Evolutionary conservation across 768 basidiomycete species (phyloP), one percentile per base, ranked within the genome.

Genomic region (Hortiboletus flavorubellus): DNA sequence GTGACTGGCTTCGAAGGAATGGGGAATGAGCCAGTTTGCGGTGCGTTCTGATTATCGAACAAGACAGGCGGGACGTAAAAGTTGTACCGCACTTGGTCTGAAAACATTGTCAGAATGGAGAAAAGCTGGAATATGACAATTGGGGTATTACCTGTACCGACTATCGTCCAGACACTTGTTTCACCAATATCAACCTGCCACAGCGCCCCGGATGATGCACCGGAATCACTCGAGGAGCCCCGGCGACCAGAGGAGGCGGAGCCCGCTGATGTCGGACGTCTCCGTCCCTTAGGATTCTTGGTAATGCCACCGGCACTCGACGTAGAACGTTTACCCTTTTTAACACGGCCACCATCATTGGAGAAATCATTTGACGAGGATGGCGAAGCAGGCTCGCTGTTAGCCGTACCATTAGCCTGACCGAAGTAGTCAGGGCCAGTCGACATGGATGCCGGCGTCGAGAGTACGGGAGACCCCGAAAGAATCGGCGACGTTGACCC

Each of bases 171-270:
- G 23, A 93, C 89, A 67, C 91, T 92, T 31, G 91, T 92, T 76
- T 94, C 92, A 58, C 92, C 92, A 54, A 93, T 92, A 69, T 94
- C 92, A 51, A 93, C 87, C 66, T 87, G 87, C 91, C 89, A 93
- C 23, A 90, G 78, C 10, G 88, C 87, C 48, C 88, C 91, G 6
- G 87, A 91, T 43, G 85, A 83, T 49, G 85, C 85, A 35, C 84
- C 81, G 40, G 80, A 68, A 53, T 91, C 89, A 63, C 85, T 84
- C 14, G 80, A 73, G 31, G 83, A 83, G 14, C 86, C 85, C 42
- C 87, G 83, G 34, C 87, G 77, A 46, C 81, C 76, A 40, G 89
- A 87, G 29, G 83, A 79, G 15, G 84, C 79, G 26, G 86, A 87
- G 2, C 86, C 83, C 9, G 89, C 89, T 23, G 89, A 91, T 59